Evolutionary conservation across 1,284 basidiomycete species (phyloP), one percentile per base, ranked within the genome.

Genomic region (Ceratobasidium sp.): DNA sequence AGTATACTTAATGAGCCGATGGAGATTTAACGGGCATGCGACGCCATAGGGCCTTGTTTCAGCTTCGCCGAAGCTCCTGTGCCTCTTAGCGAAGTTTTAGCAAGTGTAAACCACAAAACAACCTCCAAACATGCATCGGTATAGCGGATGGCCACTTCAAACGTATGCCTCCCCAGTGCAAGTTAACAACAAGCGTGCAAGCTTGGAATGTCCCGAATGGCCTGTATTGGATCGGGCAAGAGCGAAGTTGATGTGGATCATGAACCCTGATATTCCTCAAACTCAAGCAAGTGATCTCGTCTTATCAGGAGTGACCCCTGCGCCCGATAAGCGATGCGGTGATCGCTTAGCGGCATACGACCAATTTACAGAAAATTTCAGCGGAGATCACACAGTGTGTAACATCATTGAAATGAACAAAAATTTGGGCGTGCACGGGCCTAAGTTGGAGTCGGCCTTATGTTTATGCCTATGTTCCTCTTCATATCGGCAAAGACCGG

Each of bases 401-500:
- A 64, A 44, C 18, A 64, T 20, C 20, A n/a, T 44, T 64, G 61
- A 64, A 64, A 64, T 44, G 55, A 39, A 44, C 15, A 44, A 64
- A 64, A 64, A 44, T 64, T 64, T 44, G 49, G 49, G 13, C 13
- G 44, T 46, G 44, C 44, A 13, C 39, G 40, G 28, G 39, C 56
- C 58, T 40, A 64, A n/a, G 15, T 18, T 44, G 23, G 40, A 20
- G 23, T 23, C 10, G 12, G n/a, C 53, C n/a, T n/a, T 26, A 23
- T 10, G 61, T 10, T 33, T n/a, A 18, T 4, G 40, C 61, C 39
- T 28, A 60, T 60, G 15, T 20, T 64, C 40, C 40, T 20, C 20
- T 9, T 33, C 33, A 51, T 44, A 64, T 20, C 61, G 60, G 60
- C 18, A 20, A 64, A 9, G 39, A 26, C 20, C 28, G 26, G 58